Conservation (phyloP, 176 grass and related monocot genomes). For the Miscanthus lutarioriparius region DNA sequence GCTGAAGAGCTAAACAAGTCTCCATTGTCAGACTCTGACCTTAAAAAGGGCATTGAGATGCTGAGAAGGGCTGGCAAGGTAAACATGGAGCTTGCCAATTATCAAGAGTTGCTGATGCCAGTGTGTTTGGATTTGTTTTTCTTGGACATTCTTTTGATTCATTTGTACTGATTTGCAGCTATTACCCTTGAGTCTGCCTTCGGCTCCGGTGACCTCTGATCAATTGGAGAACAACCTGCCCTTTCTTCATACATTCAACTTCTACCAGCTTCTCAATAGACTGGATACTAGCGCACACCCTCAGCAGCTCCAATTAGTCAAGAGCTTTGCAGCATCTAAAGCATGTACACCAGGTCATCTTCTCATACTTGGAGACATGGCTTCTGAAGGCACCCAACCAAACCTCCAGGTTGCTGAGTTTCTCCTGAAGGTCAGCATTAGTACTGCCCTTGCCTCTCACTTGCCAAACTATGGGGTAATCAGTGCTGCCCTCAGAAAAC, state of each 20-base stretch:
- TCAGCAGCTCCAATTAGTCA: conserved; percentile 77
- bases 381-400: conserved; percentile 53
- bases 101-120: conserved; percentile 20
- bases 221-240: conserved; percentile 44
- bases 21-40: conserved; percentile 56
- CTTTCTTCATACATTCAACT: conserved; percentile 67
- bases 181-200: conserved; percentile 52
- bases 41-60: conserved; percentile 87
- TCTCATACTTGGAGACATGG: conserved; percentile 56
- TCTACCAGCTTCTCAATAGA: conserved; percentile 70
- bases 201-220: conserved; percentile 38
- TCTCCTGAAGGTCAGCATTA: conserved; percentile 62
- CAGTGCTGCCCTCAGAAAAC: conserved; percentile 61
- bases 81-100: conserved; percentile 38
- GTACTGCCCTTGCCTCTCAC: conserved; percentile 56
- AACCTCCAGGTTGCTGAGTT: conserved; percentile 76
- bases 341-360: conserved; percentile 60
- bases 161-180: conserved; percentile 47
- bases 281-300: conserved; percentile 33
- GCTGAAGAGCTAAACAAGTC: conserved; percentile 58
- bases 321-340: conserved; percentile 76
- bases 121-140: conserved; percentile 25
- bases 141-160: conserved; percentile 33
- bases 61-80: conserved; percentile 88
- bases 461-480: conserved; percentile 75